A percentile compares a stretch with the other conserved stretches of the same genome.
Conservation (phyloP, 2,329 filamentous ascomycete species). For the Sclerotinia trifoliorum region DNA sequence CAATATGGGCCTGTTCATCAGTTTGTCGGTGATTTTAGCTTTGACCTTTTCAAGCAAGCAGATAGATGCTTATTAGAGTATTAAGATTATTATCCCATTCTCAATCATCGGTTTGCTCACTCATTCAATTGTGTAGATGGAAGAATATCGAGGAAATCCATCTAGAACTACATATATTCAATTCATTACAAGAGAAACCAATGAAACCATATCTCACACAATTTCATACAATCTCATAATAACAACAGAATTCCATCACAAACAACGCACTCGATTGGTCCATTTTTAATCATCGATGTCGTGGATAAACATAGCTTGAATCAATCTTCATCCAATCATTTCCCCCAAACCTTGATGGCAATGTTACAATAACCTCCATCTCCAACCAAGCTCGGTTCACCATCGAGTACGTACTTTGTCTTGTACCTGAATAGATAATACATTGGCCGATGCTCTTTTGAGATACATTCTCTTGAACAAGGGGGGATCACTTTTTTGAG, state of each 20-base stretch:
- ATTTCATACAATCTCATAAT: background rate
- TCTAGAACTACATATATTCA: too few relatives aligned
- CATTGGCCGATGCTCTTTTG: too few relatives aligned
- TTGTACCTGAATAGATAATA: background rate
- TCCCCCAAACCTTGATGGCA: background rate
- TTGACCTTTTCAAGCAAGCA: too few relatives aligned
- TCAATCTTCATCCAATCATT: background rate
- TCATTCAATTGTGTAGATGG: too few relatives aligned
- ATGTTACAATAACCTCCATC: conserved; percentile 9
- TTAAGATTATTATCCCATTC: too few relatives aligned
- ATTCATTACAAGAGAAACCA: background rate
- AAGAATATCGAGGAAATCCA: background rate
- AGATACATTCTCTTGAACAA: too few relatives aligned
- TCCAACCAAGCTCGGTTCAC: background rate
- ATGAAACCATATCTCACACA: background rate
- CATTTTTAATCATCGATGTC: background rate
- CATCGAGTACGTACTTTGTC: background rate
- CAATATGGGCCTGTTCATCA: too few relatives aligned
- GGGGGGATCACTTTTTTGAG: too few relatives aligned
- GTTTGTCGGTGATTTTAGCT: too few relatives aligned
- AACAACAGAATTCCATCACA: background rate
- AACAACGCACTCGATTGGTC: background rate
- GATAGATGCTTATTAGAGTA: too few relatives aligned
- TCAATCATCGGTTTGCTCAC: too few relatives aligned
- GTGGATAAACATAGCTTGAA: background rate